Conservation (phyloP, 768 basidiomycete species). For the Rhizopogon rudus region DNA sequence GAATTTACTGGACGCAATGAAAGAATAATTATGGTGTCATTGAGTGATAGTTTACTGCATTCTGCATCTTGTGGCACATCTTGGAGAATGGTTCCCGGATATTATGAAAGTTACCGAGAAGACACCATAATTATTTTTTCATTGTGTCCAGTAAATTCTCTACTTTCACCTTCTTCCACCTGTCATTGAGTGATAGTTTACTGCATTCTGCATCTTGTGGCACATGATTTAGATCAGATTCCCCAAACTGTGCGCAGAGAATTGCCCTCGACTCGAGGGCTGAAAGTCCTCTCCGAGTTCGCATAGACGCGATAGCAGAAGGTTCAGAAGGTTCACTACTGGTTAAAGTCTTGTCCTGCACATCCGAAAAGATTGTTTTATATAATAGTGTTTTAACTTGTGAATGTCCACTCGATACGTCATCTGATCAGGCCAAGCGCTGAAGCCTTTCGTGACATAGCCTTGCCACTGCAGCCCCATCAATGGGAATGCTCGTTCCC, state of each 20-base stretch:
- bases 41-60: background rate
- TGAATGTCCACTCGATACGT: background rate
- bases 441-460: conserved; percentile 51
- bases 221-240: too few species aligned
- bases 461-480: conserved; percentile 62
- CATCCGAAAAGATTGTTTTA: too few species aligned
- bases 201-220: too few species aligned
- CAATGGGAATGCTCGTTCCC: conserved; percentile 80
- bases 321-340: too few species aligned
- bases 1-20: conserved; percentile 25
- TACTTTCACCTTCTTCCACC: conserved; percentile 51
- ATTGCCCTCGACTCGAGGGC: too few species aligned
- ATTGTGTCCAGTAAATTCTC: conserved; percentile 28
- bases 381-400: background rate
- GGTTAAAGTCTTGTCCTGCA: too few species aligned
- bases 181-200: conserved; percentile 1
- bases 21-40: background rate
- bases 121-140: background rate
- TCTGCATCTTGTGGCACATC: background rate
- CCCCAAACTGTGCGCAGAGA: too few species aligned
- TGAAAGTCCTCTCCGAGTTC: too few species aligned
- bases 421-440: background rate
- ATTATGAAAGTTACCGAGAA: conserved; percentile 41
- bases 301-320: too few species aligned
- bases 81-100: conserved; percentile 45